phyloP scores from a whole-genome alignment of 2,329 filamentous ascomycete species.

The Fusarium domesticum region DNA sequence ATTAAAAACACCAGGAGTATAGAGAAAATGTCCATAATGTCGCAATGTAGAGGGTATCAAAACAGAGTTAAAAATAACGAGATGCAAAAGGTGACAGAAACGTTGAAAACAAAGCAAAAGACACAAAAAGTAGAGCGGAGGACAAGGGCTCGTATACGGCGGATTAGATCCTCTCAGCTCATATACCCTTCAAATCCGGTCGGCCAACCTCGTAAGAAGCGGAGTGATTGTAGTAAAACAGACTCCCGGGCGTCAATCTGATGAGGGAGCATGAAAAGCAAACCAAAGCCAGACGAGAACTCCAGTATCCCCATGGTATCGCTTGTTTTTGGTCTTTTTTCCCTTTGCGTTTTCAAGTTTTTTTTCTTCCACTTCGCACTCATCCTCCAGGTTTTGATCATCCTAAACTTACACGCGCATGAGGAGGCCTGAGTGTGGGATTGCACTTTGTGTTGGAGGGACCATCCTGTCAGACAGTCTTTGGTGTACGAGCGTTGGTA shows the following conservation, averaged over 20 bases:
- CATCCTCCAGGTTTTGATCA: constrained; percentile 22
- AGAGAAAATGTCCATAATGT: constrained; percentile 18
- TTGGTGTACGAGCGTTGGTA: constrained; percentile 63
- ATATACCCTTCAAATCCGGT: constrained; percentile 43
- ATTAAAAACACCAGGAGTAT: constrained; percentile 25
- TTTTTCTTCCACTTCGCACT: constrained; percentile 19
- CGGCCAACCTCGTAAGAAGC: constrained; percentile 52
- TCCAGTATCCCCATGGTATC: constrained; percentile 19
- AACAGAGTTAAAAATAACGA: constrained; percentile 23
- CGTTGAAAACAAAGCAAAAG: constrained; percentile 5
- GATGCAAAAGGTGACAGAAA: constrained; percentile 17
- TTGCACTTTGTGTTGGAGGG: constrained; percentile 10
- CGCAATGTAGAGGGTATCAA: constrained; percentile 24
- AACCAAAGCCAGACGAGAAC: constrained; percentile 29
- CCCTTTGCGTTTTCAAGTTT: constrained; percentile 23
- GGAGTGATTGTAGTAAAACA: constrained; percentile 39
- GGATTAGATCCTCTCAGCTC: constrained; percentile 41
- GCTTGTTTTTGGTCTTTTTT: constrained; percentile 26
- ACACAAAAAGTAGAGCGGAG: constrained; percentile 32
- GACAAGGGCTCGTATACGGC: constrained; percentile 25
- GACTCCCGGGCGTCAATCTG: constrained; percentile 52
- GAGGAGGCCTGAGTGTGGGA: constrained; percentile 20
- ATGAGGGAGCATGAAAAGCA: constrained; percentile 44
- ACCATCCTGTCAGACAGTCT: constrained; percentile 48
- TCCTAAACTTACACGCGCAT: constrained; percentile 21